phyloP scores from a whole-genome alignment of 495 filamentous ascomycete species.

The Hypoxylon intermedium region DNA sequence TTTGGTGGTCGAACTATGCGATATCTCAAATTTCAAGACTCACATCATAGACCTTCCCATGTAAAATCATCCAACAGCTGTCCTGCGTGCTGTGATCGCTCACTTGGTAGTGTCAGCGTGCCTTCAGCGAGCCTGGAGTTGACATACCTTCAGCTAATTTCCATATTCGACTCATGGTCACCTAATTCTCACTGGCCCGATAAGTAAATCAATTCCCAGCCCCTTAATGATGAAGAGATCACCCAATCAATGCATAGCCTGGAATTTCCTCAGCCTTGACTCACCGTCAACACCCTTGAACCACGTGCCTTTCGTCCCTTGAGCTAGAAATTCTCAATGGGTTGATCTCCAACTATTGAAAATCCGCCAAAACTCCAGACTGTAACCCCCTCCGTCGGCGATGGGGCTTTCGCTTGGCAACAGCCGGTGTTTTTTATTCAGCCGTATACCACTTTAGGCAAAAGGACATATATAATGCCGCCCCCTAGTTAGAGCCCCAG shows the following conservation, averaged over 20 bases:
- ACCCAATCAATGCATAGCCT: slow-evolving; percentile 15
- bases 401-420: slow-evolving; percentile 13
- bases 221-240: background rate
- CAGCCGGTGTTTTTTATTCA: slow-evolving; percentile 7
- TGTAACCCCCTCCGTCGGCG: background rate
- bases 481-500: background rate
- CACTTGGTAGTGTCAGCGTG: slow-evolving; percentile 44
- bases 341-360: slow-evolving; percentile 3
- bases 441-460: slow-evolving; percentile 17
- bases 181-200: background rate
- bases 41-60: slow-evolving; percentile 79
- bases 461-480: slow-evolving; percentile 29
- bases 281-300: background rate
- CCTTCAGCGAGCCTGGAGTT: background rate
- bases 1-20: slow-evolving; percentile 11
- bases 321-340: background rate
- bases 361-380: background rate
- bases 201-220: background rate
- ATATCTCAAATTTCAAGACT: slow-evolving; percentile 42
- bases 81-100: slow-evolving; percentile 68
- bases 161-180: slow-evolving; percentile 18
- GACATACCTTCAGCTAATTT: slow-evolving; percentile 24
- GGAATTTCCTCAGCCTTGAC: background rate
- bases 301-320: background rate
- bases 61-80: slow-evolving; percentile 79